These are phyloP conservation scores for Colletotrichum viniferum DNA, from an alignment of 2,329 filamentous ascomycete species.

Conservation along the genomic window DNA sequence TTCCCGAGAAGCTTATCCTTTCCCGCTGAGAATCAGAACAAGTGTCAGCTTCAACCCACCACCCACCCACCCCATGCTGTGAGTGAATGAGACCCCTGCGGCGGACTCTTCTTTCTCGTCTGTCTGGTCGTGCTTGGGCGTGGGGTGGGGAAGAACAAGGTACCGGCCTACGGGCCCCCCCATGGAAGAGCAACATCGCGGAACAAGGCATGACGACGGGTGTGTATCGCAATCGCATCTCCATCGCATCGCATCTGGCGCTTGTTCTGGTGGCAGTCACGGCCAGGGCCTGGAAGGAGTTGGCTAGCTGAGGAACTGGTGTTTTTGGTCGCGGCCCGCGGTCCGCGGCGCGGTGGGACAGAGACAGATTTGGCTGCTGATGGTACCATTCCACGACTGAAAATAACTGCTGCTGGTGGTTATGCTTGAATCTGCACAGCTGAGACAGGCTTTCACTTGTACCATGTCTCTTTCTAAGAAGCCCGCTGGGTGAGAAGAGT, in stretches of 20 bases:
- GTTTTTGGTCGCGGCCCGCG: not conserved
- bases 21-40: not conserved
- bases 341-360: not conserved
- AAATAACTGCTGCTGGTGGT: not conserved
- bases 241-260: not conserved
- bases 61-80: not conserved
- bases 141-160: not conserved
- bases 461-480: not conserved
- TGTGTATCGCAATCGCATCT: not conserved
- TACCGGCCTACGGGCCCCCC: not conserved
- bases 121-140: not conserved
- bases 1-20: constrained; percentile 5
- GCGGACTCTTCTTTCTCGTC: not conserved
- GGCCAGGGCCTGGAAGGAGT: not conserved
- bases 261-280: not conserved
- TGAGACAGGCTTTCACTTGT: not conserved
- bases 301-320: not conserved
- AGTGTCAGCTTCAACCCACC: not conserved
- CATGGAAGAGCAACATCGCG: not conserved
- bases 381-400: not conserved
- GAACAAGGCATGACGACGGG: not conserved
- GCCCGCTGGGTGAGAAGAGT: not conserved
- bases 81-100: not conserved
- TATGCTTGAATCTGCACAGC: not conserved
- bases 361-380: not conserved